phyloP scores from a whole-genome alignment of 169 alveolate genomes.

The Plasmodium gonderi region DNA sequence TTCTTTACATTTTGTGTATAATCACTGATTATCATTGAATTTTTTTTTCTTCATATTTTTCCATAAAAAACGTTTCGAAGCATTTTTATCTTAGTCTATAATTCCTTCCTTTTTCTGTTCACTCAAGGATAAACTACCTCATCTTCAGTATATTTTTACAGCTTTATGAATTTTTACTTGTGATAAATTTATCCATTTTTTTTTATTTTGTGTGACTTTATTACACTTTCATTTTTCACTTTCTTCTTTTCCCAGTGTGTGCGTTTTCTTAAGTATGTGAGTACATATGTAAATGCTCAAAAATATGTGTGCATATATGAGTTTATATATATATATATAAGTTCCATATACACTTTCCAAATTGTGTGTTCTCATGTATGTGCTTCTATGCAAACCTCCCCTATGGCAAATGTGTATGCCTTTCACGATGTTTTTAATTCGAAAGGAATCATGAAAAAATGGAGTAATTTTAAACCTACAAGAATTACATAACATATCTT shows the following conservation, averaged over 20 bases:
- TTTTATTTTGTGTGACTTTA: not conserved
- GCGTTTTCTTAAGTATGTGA: no score
- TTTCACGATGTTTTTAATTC: not conserved
- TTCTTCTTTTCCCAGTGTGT: no score
- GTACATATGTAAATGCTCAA: no score
- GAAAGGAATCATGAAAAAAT: not conserved
- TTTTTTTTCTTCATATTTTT: not conserved
- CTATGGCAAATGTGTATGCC: not conserved
- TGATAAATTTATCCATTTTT: not conserved
- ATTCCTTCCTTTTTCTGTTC: no score
- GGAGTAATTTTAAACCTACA: not conserved
- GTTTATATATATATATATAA: no score
- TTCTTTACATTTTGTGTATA: not conserved
- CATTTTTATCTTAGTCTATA: not conserved
- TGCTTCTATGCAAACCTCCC: no score
- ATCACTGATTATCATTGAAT: not conserved
- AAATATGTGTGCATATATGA: no score
- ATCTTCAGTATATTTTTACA: not conserved
- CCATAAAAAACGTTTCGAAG: not conserved
- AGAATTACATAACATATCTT: not conserved
- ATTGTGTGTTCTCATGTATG: no score
- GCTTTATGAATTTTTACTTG: not conserved
- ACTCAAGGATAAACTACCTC: no score
- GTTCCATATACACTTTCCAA: no score
- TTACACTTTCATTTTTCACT: not conserved